A percentile compares a stretch with the other conserved stretches of the same genome.
Evolutionary conservation across 176 grass and related monocot species (phyloP).

Genomic region (Elymus sibiricus): DNA sequence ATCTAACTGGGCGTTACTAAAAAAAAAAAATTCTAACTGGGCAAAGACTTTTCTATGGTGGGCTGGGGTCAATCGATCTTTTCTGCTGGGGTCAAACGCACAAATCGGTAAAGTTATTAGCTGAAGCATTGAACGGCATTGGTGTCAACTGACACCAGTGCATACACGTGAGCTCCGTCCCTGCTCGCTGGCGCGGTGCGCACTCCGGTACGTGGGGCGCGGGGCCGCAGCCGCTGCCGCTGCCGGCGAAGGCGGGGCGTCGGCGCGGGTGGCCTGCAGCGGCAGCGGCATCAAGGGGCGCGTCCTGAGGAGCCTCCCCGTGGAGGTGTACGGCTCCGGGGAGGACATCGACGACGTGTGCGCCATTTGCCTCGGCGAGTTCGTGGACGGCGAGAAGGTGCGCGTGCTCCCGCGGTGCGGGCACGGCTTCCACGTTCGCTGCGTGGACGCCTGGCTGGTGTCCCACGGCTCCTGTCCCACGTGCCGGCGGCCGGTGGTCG

Average conservation of each 20-base stretch:
- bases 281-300: slow-evolving; percentile 42
- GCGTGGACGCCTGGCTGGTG: slow-evolving; percentile 66
- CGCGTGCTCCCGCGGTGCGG: slow-evolving; percentile 61
- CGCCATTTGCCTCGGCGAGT: slow-evolving; percentile 77
- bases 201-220: slow-evolving; percentile 35
- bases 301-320: slow-evolving; percentile 55
- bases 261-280: background rate
- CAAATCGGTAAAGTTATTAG: too few species aligned
- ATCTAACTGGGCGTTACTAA: too few species aligned
- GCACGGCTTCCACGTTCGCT: slow-evolving; percentile 62
- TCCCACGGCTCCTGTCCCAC: slow-evolving; percentile 69
- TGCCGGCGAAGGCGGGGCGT: background rate
- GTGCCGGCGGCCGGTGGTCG: slow-evolving; percentile 44
- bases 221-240: background rate
- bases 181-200: slow-evolving; percentile 65
- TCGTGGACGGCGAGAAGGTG: slow-evolving; percentile 61
- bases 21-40: too few species aligned
- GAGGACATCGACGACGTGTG: slow-evolving; percentile 34
- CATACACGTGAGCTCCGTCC: too few species aligned
- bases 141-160: too few species aligned
- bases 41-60: too few species aligned
- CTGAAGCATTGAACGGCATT: too few species aligned
- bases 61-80: too few species aligned
- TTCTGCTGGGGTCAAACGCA: too few species aligned
- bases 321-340: slow-evolving; percentile 43